A percentile compares a stretch with the other conserved stretches of the same genome.
phyloP scores from a whole-genome alignment of 164 flowering plant species.

The Umbilicus rupestris region DNA sequence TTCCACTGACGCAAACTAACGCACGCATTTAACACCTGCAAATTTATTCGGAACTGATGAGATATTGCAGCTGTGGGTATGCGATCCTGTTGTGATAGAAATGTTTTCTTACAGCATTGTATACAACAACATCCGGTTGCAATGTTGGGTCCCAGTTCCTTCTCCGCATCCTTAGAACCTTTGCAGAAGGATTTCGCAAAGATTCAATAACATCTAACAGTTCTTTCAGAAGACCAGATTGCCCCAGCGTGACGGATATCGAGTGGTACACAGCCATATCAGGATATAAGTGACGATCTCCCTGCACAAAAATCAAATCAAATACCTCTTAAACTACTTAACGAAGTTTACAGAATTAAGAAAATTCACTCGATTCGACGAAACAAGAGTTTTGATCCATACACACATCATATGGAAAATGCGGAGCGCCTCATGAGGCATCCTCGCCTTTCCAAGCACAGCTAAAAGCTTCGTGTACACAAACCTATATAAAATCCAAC shows the following conservation, averaged over 20 bases:
- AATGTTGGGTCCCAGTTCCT: conserved; percentile 77
- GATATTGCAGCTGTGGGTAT: not conserved
- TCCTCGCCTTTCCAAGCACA: conserved; percentile 80
- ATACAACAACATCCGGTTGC: conserved; percentile 85
- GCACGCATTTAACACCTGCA: conserved; percentile 86
- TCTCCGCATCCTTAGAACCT: conserved; percentile 29
- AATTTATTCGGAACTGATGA: conserved; percentile 12
- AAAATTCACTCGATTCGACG: not conserved
- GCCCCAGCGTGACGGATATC: conserved; percentile 83
- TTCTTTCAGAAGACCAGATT: conserved; percentile 81
- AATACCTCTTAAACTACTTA: conserved; percentile 7
- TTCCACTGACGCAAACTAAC: conserved; percentile 69
- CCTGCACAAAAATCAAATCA: conserved; percentile 30
- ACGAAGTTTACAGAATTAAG: not conserved
- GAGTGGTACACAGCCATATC: conserved; percentile 87
- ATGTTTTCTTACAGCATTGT: conserved; percentile 72
- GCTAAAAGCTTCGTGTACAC: conserved; percentile 87
- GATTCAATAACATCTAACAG: conserved; percentile 52
- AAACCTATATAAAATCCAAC: conserved; percentile 45
- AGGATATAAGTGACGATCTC: conserved; percentile 67
- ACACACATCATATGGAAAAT: conserved; percentile 79
- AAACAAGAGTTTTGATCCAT: conserved; percentile 19
- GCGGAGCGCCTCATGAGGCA: conserved; percentile 68
- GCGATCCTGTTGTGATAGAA: not conserved
- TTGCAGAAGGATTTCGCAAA: conserved; percentile 65